A percentile compares a stretch with the other conserved stretches of the same genome.
Evolutionary conservation across 768 basidiomycete genomes (phyloP).

Genomic region (Boletus rufocinnamomeus): DNA sequence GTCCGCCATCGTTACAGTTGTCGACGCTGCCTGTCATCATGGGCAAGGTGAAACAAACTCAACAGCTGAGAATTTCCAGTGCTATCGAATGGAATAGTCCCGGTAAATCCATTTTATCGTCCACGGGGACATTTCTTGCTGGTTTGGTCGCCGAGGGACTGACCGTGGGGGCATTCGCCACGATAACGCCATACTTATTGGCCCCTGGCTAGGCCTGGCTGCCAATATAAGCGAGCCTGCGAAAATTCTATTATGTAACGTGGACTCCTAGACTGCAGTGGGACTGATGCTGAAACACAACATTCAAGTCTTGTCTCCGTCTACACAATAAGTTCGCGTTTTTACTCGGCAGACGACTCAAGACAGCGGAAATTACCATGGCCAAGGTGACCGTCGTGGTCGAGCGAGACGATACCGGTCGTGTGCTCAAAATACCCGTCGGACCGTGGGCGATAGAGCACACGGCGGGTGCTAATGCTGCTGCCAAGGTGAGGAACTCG

Average conservation of each 20-base stretch:
- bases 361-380: background rate
- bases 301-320: background rate
- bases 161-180: constrained; percentile 18
- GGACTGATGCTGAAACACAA: too few relatives aligned
- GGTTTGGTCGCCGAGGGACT: background rate
- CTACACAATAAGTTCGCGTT: background rate
- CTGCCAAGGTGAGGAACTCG: constrained; percentile 20
- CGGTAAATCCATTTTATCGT: constrained; percentile 12
- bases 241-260: too few relatives aligned
- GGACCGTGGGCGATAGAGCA: constrained; percentile 1
- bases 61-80: background rate
- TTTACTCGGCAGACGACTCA: background rate
- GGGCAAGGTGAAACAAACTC: background rate
- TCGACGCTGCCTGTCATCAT: background rate
- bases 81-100: background rate
- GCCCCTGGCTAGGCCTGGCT: background rate
- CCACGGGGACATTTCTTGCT: background rate
- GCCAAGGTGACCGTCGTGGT: constrained; percentile 11
- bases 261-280: too few relatives aligned
- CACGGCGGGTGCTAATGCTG: background rate
- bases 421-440: constrained; percentile 20
- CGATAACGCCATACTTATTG: constrained; percentile 23
- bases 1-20: background rate
- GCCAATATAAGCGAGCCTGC: background rate
- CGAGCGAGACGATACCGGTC: constrained; percentile 26